A percentile compares a stretch with the other conserved stretches of the same genome.
Evolutionary conservation across 768 basidiomycete genomes (phyloP).

Genomic region (Amanita fuliginea): DNA sequence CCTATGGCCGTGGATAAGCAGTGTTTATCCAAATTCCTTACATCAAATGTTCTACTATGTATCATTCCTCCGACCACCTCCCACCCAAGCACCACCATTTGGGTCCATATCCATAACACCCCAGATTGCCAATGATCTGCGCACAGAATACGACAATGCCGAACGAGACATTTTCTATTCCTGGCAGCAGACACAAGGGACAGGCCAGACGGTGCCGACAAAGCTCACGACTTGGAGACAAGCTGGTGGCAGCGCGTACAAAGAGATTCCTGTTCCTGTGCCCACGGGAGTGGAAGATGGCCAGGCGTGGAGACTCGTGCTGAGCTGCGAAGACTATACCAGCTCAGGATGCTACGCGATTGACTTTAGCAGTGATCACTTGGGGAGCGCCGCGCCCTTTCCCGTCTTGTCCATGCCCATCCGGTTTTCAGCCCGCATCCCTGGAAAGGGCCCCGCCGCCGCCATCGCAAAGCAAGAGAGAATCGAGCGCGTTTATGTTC

Average conservation of each 20-base stretch:
- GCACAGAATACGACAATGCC: slow-evolving; percentile 58
- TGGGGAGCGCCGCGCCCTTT: slow-evolving; percentile 36
- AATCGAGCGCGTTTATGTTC: slow-evolving; percentile 44
- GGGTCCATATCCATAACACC: slow-evolving; percentile 55
- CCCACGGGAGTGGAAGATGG: slow-evolving; percentile 43
- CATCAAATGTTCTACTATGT: slow-evolving; percentile 91
- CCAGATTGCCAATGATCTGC: slow-evolving; percentile 82
- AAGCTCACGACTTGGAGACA: slow-evolving; percentile 72
- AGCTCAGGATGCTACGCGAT: slow-evolving; percentile 20
- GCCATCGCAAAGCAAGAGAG: slow-evolving; percentile 50
- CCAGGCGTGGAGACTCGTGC: slow-evolving; percentile 54
- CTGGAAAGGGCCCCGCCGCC: slow-evolving; percentile 12
- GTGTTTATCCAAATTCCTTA: no score
- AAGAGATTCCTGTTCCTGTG: slow-evolving; percentile 55
- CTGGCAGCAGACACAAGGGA: slow-evolving; percentile 32
- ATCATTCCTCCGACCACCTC: slow-evolving; percentile 84
- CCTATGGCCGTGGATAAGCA: neutral
- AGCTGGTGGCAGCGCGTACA: slow-evolving; percentile 64
- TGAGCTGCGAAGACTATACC: no score
- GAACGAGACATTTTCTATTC: slow-evolving; percentile 58
- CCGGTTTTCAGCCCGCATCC: slow-evolving; percentile 19
- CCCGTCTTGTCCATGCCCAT: slow-evolving; percentile 67
- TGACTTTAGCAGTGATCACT: slow-evolving; percentile 26
- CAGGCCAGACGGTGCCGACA: slow-evolving; percentile 24
- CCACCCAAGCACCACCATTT: slow-evolving; percentile 33